phyloP scores from a whole-genome alignment of 2,329 filamentous ascomycete species.

The Aspergillus versicolor region DNA sequence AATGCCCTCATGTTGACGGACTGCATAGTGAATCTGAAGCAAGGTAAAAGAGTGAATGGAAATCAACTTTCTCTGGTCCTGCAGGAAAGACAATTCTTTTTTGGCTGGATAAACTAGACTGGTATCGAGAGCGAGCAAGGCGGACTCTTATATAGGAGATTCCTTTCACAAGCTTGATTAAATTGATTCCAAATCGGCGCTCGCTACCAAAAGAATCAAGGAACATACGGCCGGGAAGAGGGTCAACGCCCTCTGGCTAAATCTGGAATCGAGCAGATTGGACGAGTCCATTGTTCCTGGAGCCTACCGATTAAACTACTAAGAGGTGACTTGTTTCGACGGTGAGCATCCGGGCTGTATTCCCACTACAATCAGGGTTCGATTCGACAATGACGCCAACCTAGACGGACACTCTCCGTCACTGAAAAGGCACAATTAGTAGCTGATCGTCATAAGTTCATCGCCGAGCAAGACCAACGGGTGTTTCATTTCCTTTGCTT shows the following conservation, averaged over 20 bases:
- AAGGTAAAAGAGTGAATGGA: no score
- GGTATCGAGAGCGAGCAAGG: neutral
- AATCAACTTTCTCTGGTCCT: neutral
- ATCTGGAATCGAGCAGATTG: no score
- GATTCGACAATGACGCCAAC: neutral
- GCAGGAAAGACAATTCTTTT: neutral
- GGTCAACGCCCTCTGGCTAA: neutral
- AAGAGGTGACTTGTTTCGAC: no score
- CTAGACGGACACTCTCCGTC: slow-evolving; percentile 15
- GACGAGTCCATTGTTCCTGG: no score
- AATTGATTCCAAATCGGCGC: neutral
- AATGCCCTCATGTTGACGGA: slow-evolving; percentile 21
- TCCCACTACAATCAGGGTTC: neutral
- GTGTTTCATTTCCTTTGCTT: neutral
- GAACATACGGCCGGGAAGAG: neutral
- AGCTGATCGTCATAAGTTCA: slow-evolving; percentile 16
- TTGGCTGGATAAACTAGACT: neutral
- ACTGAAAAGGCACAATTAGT: slow-evolving; percentile 12
- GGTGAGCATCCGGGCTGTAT: neutral
- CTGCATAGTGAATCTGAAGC: slow-evolving; percentile 6
- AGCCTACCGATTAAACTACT: no score
- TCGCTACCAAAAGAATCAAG: slow-evolving; percentile 15
- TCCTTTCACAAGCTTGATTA: neutral
- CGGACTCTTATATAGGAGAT: neutral
- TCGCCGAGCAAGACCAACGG: neutral